Base-by-base conservation (phyloP, 805 yeast genomes). In the Torulaspora delbrueckii region DNA sequence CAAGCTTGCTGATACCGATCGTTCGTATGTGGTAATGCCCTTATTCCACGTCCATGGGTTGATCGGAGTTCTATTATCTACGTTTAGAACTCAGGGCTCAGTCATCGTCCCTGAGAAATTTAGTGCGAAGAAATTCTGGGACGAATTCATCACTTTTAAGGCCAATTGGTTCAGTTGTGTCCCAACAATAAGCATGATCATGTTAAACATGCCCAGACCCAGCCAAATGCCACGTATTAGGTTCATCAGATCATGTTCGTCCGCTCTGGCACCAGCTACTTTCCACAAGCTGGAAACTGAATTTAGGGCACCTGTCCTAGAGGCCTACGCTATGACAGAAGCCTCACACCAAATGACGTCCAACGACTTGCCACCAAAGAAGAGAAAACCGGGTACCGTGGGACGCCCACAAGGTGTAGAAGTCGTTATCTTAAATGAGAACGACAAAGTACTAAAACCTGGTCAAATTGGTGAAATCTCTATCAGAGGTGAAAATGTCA, bases 301-400 rank as follows among this genome's bases (percentile, higher is more conserved):
- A 25, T 78, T 83, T 61, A 66, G 74, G 7, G 83, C 86, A 0
- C 88, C 88, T 0, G 88, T 83, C 0, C 59, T 82, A 12, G 90
- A 83, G 61, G 89, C 89, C 0, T 83, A 83, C 58, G 89, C 88
- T 4, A 82, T 83, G 87, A 83, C 89, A 1, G 90, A 83, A 59
- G 86, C 86, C 1, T 74, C 86, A n/a, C 89, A 83, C 62, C 88
- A 83, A 62, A 84, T 83, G 82, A 79, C 86, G 8, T 81, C 88
- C 2, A 83, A 83, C 63, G 74, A 77, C 52, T 64, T 82, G 34
- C 86, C 86, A 30, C 81, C 84, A 8, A 83, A 81, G 10, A 62
- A 72, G 49, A 72, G 86, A 51, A 78, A 76, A 63, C 78, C 87
- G 8, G 87, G 88, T 12, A 80, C 88, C 4, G 88, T 83, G 18